Percentiles rank a stretch among this genome's conserved stretches.
phyloP scores from a whole-genome alignment of 2,329 filamentous ascomycete species.

The Cladophialophora psammophila region DNA sequence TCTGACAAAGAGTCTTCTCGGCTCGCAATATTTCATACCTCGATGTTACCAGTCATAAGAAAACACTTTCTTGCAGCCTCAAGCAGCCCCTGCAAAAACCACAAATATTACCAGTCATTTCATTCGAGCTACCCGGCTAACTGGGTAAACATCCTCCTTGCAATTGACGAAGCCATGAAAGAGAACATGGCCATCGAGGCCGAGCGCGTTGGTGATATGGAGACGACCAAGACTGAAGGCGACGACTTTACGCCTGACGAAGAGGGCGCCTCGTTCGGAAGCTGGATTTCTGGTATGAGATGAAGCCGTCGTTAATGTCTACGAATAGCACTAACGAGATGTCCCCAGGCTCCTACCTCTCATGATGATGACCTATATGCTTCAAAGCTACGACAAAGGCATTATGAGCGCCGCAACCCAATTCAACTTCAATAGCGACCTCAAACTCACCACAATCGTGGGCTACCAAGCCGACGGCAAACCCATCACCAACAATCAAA shows the following conservation, averaged over 20 bases:
- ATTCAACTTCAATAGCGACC: conserved; percentile 17
- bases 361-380: conserved; percentile 19
- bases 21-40: no score
- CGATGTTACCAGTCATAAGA: no score
- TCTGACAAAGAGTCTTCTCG: not conserved
- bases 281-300: conserved; percentile 11
- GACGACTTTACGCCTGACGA: conserved; percentile 5
- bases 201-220: conserved; percentile 9
- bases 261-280: conserved; percentile 18
- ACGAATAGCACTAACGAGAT: not conserved
- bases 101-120: no score
- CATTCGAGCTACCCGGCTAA: no score
- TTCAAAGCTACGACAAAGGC: conserved; percentile 20
- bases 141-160: not conserved
- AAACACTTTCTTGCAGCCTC: no score
- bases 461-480: conserved; percentile 12
- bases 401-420: conserved; percentile 14
- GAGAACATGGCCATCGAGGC: conserved; percentile 10
- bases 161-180: conserved; percentile 5
- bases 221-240: conserved; percentile 8
- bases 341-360: conserved; percentile 14
- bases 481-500: conserved; percentile 24
- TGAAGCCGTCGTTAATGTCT: not conserved
- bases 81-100: no score
- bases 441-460: conserved; percentile 17